These are phyloP conservation scores for Fennellomyces sp. DNA, from an alignment of 371 early-diverging fungal genomes.

Conservation along the genomic window DNA sequence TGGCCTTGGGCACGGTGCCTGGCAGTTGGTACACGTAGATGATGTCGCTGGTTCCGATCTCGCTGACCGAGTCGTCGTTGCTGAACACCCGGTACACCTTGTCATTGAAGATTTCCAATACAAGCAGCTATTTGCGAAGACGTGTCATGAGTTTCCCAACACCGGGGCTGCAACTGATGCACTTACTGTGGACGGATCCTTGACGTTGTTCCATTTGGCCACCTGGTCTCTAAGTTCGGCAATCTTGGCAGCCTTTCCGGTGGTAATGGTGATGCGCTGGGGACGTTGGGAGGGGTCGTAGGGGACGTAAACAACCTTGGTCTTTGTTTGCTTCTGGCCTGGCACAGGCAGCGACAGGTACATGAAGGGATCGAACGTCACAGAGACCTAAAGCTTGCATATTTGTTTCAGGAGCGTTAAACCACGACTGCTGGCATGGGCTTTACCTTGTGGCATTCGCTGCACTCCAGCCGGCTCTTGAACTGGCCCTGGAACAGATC, in stretches of 20 bases:
- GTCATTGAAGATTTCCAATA: slow-evolving; percentile 62
- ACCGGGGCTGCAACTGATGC: too few species aligned
- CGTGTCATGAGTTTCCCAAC: too few species aligned
- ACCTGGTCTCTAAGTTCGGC: slow-evolving; percentile 62
- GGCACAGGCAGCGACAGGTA: slow-evolving; percentile 68
- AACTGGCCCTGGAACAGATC: slow-evolving; percentile 86
- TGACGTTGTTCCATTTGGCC: slow-evolving; percentile 57
- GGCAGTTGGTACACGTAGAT: slow-evolving; percentile 74
- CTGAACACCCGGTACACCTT: slow-evolving; percentile 71
- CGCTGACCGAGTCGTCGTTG: slow-evolving; percentile 63
- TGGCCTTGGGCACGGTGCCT: slow-evolving; percentile 22
- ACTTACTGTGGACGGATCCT: slow-evolving; percentile 39
- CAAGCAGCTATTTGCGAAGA: slow-evolving; percentile 53
- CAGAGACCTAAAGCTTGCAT: slow-evolving; percentile 37
- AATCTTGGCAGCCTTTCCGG: slow-evolving; percentile 65
- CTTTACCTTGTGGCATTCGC: slow-evolving; percentile 57
- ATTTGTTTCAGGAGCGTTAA: too few species aligned
- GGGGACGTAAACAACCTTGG: slow-evolving; percentile 56
- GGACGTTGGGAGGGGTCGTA: slow-evolving; percentile 47
- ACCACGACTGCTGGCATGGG: too few species aligned
- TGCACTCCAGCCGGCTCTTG: slow-evolving; percentile 76
- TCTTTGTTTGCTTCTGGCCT: slow-evolving; percentile 48
- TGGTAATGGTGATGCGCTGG: slow-evolving; percentile 28
- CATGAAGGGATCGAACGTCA: slow-evolving; percentile 80
- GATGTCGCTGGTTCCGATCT: slow-evolving; percentile 60